phyloP scores from a whole-genome alignment of 495 filamentous ascomycete genomes.

The Penicillium turbatum region DNA sequence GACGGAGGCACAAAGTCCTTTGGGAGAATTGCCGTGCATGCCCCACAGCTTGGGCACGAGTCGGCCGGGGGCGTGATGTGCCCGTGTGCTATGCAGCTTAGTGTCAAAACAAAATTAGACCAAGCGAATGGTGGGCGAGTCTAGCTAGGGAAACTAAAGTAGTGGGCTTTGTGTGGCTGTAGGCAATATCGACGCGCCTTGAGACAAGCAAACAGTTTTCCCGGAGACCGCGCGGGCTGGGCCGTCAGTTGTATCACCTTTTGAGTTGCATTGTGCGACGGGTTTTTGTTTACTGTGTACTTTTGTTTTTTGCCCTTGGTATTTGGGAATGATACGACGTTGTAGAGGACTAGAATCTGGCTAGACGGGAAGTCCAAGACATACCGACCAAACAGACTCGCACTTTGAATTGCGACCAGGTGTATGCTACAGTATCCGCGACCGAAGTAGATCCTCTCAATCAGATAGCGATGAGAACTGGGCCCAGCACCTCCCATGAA shows the following conservation, averaged over 20 bases:
- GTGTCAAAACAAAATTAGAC: neutral
- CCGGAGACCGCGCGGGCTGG: neutral
- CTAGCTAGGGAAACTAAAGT: neutral
- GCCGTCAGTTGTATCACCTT: neutral
- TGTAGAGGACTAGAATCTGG: neutral
- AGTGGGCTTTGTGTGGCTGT: neutral
- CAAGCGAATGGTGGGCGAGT: conserved; percentile 6
- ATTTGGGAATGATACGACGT: neutral
- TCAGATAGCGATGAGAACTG: conserved; percentile 1
- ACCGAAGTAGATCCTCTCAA: neutral
- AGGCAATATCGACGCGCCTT: neutral
- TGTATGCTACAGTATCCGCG: neutral
- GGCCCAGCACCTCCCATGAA: conserved; percentile 13
- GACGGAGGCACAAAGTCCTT: neutral
- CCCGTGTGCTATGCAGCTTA: conserved; percentile 7
- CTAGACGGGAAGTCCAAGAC: neutral
- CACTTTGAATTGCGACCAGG: neutral
- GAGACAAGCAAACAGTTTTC: conserved; percentile 1
- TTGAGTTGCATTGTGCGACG: conserved; percentile 2
- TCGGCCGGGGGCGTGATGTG: conserved; percentile 1
- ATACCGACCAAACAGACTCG: neutral
- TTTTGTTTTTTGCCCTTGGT: neutral
- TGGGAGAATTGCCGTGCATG: conserved; percentile 11
- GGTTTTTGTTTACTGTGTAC: neutral
- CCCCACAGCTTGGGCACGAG: conserved; percentile 11